Evolutionary conservation across 495 filamentous ascomycete species (phyloP).

Genomic region (Letharia columbiana): DNA sequence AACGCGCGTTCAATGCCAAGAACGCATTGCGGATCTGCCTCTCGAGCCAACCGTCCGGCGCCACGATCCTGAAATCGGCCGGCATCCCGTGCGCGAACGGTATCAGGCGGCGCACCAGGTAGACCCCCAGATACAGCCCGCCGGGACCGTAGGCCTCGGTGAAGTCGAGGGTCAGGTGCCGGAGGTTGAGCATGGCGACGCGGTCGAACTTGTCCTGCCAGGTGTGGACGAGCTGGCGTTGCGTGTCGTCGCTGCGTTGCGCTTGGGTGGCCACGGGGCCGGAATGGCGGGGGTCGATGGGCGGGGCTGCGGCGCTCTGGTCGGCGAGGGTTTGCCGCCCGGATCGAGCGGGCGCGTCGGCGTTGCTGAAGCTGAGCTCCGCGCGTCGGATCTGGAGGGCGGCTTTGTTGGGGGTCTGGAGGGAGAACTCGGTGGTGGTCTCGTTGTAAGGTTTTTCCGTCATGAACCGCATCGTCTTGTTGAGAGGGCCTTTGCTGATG

Average conservation of each 20-base stretch:
- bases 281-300: background rate
- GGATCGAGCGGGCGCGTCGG: background rate
- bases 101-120: slow-evolving; percentile 10
- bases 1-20: background rate
- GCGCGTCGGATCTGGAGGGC: slow-evolving; percentile 13
- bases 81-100: slow-evolving; percentile 12
- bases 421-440: slow-evolving; percentile 7
- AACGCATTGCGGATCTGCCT: slow-evolving; percentile 8
- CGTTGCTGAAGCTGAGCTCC: slow-evolving; percentile 14
- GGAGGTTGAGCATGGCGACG: slow-evolving; percentile 9
- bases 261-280: background rate
- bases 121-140: slow-evolving; percentile 5
- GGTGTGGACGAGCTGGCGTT: background rate
- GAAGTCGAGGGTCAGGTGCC: slow-evolving; percentile 11
- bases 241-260: background rate
- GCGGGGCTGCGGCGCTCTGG: background rate
- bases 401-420: slow-evolving; percentile 7
- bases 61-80: slow-evolving; percentile 3
- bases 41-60: background rate
- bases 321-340: background rate
- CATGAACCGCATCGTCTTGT: slow-evolving; percentile 17
- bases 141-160: slow-evolving; percentile 5
- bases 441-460: slow-evolving; percentile 8
- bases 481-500: slow-evolving; percentile 10
- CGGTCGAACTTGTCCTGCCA: slow-evolving; percentile 18